Base-by-base conservation (phyloP, 1,284 basidiomycete genomes). In the Microbotryomycetes sp. region DNA sequence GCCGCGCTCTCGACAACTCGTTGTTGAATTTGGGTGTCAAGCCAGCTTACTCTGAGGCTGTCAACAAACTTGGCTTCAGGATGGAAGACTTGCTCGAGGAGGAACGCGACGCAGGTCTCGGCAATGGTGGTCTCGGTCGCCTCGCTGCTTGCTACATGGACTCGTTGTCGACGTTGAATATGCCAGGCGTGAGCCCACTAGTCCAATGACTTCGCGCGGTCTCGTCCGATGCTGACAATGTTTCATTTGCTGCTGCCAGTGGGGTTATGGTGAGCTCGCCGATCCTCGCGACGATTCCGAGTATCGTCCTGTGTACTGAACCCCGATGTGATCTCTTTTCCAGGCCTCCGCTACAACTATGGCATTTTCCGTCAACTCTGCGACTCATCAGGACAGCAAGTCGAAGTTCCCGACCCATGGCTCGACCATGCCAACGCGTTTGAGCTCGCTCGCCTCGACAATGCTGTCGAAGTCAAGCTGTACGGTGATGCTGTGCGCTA, bases 341-440 rank as follows among this genome's bases (percentile, higher is more conserved):
- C 7, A 49, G 89, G 89, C 58, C 77, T 92, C 59, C 80, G 89
- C 57, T 76, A 75, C 71, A 65, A 72, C 67, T 66, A 62, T 64
- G 73, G 71, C 25, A 71, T 96, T 77, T 96, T 96, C 83, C 88
- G 92, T 77, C 92, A 96, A 78, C 82, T 92, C 59, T 89, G 90
- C 73, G 86, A 89, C 49, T 74, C 70, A 69, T 68, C 72, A 60
- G 89, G 90, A 23, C 89, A 92, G 79, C 90, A 71, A 52, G 65
- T 70, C 58, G 70, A 71, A 53, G 62, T 28, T 6, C 90, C 91
- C 9, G 92, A 94, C 76, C 90, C 91, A 65, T 94, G 91, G 91
- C 80, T 94, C 31, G 62, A 53, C 3, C 26, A 58, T 25, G 52
- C 62, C 26, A 66, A 77, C 72, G 77, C 77, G 25, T 80, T 89